phyloP scores from a whole-genome alignment of 768 basidiomycete species.

The Boletus eberwhitei region DNA sequence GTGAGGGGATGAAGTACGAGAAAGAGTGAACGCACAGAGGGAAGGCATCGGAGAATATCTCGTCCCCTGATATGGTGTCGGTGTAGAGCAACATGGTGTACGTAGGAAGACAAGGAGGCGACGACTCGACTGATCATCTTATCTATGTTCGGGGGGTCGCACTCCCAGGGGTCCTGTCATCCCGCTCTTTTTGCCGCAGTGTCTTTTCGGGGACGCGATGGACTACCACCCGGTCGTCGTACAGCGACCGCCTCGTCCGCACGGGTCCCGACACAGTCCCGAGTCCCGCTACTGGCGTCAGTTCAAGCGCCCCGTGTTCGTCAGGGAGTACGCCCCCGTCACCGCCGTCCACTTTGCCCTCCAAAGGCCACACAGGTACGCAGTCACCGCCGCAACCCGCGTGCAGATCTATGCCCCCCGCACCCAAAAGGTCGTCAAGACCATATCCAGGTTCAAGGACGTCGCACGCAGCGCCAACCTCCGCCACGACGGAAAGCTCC shows the following conservation, averaged over 20 bases:
- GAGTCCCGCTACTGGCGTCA: conserved; percentile 87
- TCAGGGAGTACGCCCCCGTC: conserved; percentile 96
- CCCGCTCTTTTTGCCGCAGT: not conserved
- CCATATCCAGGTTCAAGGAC: conserved; percentile 95
- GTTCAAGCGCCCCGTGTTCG: conserved; percentile 87
- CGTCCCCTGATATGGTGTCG: conserved; percentile 75
- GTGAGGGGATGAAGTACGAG: conserved; percentile 5
- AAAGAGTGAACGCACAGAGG: conserved; percentile 55
- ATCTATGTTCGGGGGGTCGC: conserved; percentile 17
- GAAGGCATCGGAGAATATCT: conserved; percentile 95
- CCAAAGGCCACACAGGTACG: conserved; percentile 87
- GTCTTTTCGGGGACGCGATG: conserved; percentile 40
- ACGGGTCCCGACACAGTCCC: conserved; percentile 56
- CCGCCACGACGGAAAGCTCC: conserved; percentile 88
- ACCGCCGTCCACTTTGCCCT: conserved; percentile 92
- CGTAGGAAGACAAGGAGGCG: conserved; percentile 1
- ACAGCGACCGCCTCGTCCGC: conserved; percentile 53
- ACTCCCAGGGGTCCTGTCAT: conserved; percentile 8
- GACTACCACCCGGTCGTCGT: conserved; percentile 79
- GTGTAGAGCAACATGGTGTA: conserved; percentile 67
- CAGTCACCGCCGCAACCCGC: conserved; percentile 90
- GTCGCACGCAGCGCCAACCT: conserved; percentile 88
- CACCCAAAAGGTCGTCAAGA: conserved; percentile 95
- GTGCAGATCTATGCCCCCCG: conserved; percentile 95
- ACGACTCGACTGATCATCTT: conserved; percentile 19